Base-by-base conservation (phyloP, 2,329 filamentous ascomycete species). In the Paracamarosporium sp. region DNA sequence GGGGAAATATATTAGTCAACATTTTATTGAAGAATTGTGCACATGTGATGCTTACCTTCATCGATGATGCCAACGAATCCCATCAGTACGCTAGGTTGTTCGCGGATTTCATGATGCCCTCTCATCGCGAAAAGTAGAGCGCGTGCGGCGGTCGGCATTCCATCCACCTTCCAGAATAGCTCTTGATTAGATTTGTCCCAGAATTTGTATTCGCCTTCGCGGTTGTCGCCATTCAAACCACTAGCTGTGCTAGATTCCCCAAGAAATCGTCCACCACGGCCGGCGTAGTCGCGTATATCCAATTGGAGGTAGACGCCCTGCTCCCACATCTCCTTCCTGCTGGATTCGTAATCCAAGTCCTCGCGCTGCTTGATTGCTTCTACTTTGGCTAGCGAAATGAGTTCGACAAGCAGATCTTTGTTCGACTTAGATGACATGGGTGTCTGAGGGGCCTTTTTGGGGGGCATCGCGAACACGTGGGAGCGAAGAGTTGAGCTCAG, bases 141-240 rank as follows among this genome's bases (percentile, higher is more conserved):
- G 25, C 46, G 46, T 27, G 20, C 22, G 9, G 31, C 46, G 15
- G 46, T 48, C 22, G 46, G 46, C 20, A 25, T 48, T 8, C 46
- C 46, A 31, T 48, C 31, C 3, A 36, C 17, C 3, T 4, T 25
- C 30, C 24, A 7, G 46, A 48, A 48, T 5, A 35, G 20, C 30
- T 36, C n/a, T 20, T 27, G 2, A 8, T 48, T 15, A 5, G 11
- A 9, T 13, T 48, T 22, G 20, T 48, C 31, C 20, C 2, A 38
- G 31, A 48, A 48, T 22, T 48, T 36, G 33, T 48, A 48, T 12
- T 47, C 44, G 30, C 44, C 44, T 15, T 47, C 44, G 8, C 44
- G 17, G 8, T 47, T 35, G n/a, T 28, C 17, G 28, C 44, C 13
- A n/a, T 47, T 47, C 22, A 45, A 9, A n/a, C n/a, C 25, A 17